These are phyloP conservation scores for Salvia sclarea DNA, from an alignment of 305 asterid genomes.

Conservation along the genomic window DNA sequence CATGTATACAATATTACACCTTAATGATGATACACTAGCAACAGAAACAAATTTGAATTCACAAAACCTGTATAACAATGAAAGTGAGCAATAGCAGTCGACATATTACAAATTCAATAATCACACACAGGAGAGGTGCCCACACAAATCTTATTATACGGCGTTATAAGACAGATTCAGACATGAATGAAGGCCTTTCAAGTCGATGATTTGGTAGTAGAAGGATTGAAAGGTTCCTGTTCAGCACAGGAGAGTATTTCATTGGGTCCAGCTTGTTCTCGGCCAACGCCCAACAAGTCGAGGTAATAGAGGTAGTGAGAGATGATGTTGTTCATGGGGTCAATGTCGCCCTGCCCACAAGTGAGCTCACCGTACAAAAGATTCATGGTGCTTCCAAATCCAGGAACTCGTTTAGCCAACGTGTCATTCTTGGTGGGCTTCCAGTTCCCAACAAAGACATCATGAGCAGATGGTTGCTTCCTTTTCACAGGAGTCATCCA, in stretches of 20 bases:
- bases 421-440: slow-evolving; percentile 89
- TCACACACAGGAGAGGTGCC: slow-evolving; percentile 27
- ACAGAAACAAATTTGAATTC: slow-evolving; percentile 26
- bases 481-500: slow-evolving; percentile 75
- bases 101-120: slow-evolving; percentile 28
- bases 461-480: slow-evolving; percentile 81
- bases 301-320: slow-evolving; percentile 72
- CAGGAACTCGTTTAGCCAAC: slow-evolving; percentile 57
- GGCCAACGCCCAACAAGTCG: slow-evolving; percentile 73
- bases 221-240: slow-evolving; percentile 64
- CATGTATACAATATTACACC: slow-evolving; percentile 29
- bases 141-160: slow-evolving; percentile 34
- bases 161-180: not conserved
- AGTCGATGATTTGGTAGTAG: slow-evolving; percentile 43
- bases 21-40: slow-evolving; percentile 24
- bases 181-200: slow-evolving; percentile 19
- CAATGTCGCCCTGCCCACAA: slow-evolving; percentile 81
- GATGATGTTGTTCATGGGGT: slow-evolving; percentile 65
- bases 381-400: slow-evolving; percentile 88
- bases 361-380: slow-evolving; percentile 63
- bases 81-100: slow-evolving; percentile 24
- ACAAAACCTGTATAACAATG: slow-evolving; percentile 29
- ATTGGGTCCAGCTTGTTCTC: slow-evolving; percentile 68
- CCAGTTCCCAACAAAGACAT: slow-evolving; percentile 74
- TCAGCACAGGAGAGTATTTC: slow-evolving; percentile 72